Percentiles rank a stretch among this genome's conserved stretches.
Evolutionary conservation across 345 rosid genomes (phyloP).

Genomic region (Garcia nutans): DNA sequence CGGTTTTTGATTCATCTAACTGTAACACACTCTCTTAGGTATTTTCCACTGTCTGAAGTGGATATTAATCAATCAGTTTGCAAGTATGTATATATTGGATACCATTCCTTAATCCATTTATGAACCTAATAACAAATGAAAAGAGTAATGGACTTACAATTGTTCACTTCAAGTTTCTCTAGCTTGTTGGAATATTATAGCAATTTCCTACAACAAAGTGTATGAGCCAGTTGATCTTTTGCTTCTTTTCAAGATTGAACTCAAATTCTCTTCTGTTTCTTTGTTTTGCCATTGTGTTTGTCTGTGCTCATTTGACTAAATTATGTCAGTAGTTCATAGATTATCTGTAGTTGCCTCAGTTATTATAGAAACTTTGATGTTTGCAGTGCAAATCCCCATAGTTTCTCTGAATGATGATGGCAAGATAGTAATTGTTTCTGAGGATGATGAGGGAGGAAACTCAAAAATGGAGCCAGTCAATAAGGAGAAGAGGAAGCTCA

Average conservation of each 20-base stretch:
- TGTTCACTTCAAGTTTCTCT: background rate
- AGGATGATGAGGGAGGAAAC: conserved; percentile 47
- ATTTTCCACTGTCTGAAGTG: background rate
- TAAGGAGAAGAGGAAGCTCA: conserved; percentile 73
- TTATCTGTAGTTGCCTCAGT: conserved; percentile 5
- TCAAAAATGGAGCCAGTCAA: conserved; percentile 54
- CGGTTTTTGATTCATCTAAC: background rate
- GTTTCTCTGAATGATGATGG: conserved; percentile 84
- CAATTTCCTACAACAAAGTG: background rate
- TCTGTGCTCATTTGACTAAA: background rate
- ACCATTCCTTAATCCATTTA: background rate
- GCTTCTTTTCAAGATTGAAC: background rate
- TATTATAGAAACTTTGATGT: conserved; percentile 13
- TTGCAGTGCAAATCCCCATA: conserved; percentile 76
- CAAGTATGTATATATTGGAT: background rate
- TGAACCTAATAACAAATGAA: background rate
- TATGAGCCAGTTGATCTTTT: background rate
- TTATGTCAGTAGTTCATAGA: background rate
- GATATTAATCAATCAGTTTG: background rate
- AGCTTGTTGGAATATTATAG: background rate
- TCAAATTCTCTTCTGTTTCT: background rate
- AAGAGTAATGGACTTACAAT: background rate
- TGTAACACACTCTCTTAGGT: background rate
- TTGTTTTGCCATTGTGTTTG: background rate
- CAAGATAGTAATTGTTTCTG: conserved; percentile 49